A percentile compares a stretch with the other conserved stretches of the same genome.
Evolutionary conservation across 805 yeast genomes (phyloP).

Genomic region (Yarrowia alimentaria): DNA sequence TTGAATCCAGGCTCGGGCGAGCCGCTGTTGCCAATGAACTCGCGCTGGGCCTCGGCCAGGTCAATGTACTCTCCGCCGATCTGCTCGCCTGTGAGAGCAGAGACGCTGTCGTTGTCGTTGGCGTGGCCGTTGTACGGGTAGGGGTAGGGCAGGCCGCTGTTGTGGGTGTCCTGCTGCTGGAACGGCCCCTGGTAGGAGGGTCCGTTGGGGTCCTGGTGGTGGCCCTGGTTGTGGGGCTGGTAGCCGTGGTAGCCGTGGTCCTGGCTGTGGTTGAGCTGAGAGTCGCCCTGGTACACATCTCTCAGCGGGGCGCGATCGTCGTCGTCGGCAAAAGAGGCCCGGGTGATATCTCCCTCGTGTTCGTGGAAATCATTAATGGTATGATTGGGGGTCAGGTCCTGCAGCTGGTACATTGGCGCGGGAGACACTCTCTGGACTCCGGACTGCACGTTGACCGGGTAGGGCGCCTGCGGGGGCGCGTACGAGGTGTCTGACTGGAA

Average conservation of each 20-base stretch:
- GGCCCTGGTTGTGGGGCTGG: no score
- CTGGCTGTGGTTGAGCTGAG: no score
- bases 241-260: constrained; percentile 6
- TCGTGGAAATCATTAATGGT: constrained; percentile 20
- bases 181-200: constrained; percentile 23
- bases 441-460: neutral
- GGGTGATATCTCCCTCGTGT: constrained; percentile 17
- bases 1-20: constrained; percentile 20
- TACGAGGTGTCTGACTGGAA: no score
- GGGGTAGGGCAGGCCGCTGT: constrained; percentile 9
- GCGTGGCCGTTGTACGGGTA: constrained; percentile 4
- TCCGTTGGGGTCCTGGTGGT: no score
- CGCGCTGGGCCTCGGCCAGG: constrained; percentile 18
- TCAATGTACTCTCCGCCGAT: constrained; percentile 25
- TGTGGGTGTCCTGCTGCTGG: neutral
- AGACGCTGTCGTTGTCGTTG: neutral
- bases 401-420: constrained; percentile 19
- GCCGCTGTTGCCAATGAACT: constrained; percentile 9
- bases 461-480: neutral
- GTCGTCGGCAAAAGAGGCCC: constrained; percentile 14
- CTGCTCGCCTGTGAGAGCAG: constrained; percentile 23
- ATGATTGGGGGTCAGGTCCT: constrained; percentile 14
- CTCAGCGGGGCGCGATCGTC: constrained; percentile 7
- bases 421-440: constrained; percentile 1
- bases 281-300: no score